Evolutionary conservation across 352 stramenopile species (phyloP), one percentile per base, ranked within the genome.

Genomic region (Elongisporangium prolatum): DNA sequence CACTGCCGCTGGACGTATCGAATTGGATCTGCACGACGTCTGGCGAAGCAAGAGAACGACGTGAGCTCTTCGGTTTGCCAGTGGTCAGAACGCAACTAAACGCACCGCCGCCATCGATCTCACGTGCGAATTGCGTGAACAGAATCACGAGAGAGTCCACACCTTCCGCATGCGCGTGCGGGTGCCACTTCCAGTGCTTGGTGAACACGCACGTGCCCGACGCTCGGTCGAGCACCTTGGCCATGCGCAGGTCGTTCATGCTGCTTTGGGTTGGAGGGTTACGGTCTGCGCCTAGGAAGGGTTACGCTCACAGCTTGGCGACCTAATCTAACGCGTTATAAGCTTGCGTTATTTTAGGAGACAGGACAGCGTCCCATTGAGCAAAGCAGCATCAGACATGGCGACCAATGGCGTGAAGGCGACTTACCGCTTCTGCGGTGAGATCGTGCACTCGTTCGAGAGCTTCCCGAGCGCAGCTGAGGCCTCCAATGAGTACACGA

Each of bases 41-140:
- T 91, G 57, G 24, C 22, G 50, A 53, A 57, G 48, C 60, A 50
- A 67, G 52, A 71, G 54, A 54, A 67, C 37, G 63, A 52, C 55
- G 22, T 20, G 54, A 21, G 48, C 48, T 17, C 18, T 25, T 38
- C 28, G 28, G n/a, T 38, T 38, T 38, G 18, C 62, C 51, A 56
- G 24, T 10, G 18, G 9, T 28, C n/a, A n/a, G n/a, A n/a, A n/a
- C n/a, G n/a, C n/a, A 51, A 50, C 16, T 24, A 20, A 14, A 40
- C 60, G 56, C 55, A 89, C 78, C 77, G 57, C 85, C 85, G 11
- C 80, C 85, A 57, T 95, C 85, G 63, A 95, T 91, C 71, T 95
- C 85, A 14, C 85, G 77, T 8, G 83, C 83, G 59, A 95, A 95
- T 59, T 95, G 85, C 24, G 73, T 85, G 57, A 95, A 89, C 38